These are phyloP conservation scores for Salisapilia sapeloensis DNA, from an alignment of 352 stramenopile species.

Conservation along the genomic window DNA sequence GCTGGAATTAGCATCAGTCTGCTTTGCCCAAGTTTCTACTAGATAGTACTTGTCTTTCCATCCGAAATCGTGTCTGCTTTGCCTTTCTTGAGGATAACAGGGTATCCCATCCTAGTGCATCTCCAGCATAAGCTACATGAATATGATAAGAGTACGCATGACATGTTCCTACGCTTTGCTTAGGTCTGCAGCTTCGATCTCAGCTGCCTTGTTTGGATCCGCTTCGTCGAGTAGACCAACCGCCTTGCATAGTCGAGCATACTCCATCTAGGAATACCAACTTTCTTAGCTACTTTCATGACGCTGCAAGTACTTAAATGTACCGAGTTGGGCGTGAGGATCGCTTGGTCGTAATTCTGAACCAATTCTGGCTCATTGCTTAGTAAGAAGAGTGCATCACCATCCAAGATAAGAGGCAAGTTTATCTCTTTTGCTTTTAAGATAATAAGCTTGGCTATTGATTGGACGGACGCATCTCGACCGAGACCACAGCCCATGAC, in stretches of 20 bases:
- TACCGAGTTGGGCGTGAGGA: conserved; percentile 91
- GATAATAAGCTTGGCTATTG: conserved; percentile 60
- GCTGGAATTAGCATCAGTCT: not conserved
- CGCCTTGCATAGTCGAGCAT: conserved; percentile 47
- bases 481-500: conserved; percentile 91
- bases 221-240: conserved; percentile 16
- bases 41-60: conserved; percentile 25
- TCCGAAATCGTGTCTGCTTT: conserved; percentile 65
- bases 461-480: conserved; percentile 74
- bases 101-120: conserved; percentile 36
- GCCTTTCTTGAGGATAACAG: conserved; percentile 80
- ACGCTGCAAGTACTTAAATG: not conserved
- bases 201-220: conserved; percentile 25
- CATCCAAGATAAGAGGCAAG: conserved; percentile 89
- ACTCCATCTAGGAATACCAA: conserved; percentile 52
- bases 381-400: conserved; percentile 87
- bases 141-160: not conserved
- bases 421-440: conserved; percentile 28
- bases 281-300: not conserved
- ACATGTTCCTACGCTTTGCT: conserved; percentile 31
- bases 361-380: conserved; percentile 50
- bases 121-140: not conserved
- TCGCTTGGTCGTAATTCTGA: conserved; percentile 42
- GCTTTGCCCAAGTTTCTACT: not conserved
- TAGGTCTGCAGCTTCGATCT: conserved; percentile 25